These are phyloP conservation scores for Rhynchosporium graminicola DNA, from an alignment of 2,329 filamentous ascomycete species.

Conservation along the genomic window DNA sequence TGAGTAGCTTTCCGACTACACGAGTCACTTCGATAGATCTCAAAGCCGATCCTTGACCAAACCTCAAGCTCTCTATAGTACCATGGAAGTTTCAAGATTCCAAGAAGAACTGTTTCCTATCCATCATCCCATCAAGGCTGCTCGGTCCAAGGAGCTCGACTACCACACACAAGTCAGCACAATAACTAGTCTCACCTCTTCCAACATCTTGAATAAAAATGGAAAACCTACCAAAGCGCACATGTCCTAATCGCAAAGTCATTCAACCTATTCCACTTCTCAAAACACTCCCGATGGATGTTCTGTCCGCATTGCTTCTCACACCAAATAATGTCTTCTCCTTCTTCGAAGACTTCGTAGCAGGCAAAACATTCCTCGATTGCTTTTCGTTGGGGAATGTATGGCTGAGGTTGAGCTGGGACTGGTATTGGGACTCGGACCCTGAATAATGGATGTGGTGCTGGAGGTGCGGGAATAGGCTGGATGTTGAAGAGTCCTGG, in stretches of 20 bases:
- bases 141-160: not conserved
- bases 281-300: conserved; percentile 4
- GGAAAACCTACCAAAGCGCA: conserved; percentile 3
- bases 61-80: too few relatives aligned
- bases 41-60: too few relatives aligned
- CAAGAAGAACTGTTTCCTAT: too few relatives aligned
- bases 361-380: not conserved
- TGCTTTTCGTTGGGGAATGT: not conserved
- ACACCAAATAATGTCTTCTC: conserved; percentile 1
- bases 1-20: too few relatives aligned
- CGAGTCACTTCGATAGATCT: too few relatives aligned
- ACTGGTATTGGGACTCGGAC: not conserved
- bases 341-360: not conserved
- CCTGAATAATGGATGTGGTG: not conserved
- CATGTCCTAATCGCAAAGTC: not conserved
- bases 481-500: not conserved
- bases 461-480: not conserved
- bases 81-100: too few relatives aligned
- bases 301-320: conserved; percentile 7
- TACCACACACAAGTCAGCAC: not conserved
- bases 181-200: not conserved
- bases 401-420: not conserved
- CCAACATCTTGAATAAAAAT: not conserved
- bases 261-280: not conserved
- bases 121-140: too few relatives aligned